Conservation (phyloP, 2,329 filamentous ascomycete species). For the Talaromyces sp. region DNA sequence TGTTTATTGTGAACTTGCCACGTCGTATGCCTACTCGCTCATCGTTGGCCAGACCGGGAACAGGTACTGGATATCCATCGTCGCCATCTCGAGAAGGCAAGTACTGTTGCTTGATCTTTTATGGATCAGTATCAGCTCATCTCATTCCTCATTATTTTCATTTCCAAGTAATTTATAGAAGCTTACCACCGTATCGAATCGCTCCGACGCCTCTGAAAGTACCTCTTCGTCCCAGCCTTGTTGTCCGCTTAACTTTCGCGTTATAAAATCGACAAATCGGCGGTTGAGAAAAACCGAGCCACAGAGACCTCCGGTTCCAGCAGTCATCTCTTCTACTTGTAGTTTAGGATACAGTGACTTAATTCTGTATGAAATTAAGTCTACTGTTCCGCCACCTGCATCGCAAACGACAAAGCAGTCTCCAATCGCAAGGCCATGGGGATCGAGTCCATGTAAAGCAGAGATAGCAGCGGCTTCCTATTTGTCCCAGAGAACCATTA, state of each 20-base stretch:
- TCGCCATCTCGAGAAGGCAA: neutral
- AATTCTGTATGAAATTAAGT: conserved; percentile 97
- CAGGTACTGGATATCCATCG: neutral
- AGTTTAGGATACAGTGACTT: conserved; percentile 93
- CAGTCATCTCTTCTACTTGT: conserved; percentile 93
- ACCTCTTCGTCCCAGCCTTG: neutral
- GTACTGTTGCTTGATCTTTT: conserved; percentile 1
- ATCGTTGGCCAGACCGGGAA: neutral
- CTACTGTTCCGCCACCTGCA: conserved; percentile 95
- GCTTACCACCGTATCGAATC: neutral
- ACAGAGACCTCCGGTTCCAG: conserved; percentile 94
- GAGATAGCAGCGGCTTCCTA: conserved; percentile 95
- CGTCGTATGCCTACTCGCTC: neutral
- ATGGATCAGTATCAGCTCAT: neutral
- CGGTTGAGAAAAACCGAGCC: conserved; percentile 94
- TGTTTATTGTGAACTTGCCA: neutral
- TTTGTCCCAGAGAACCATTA: conserved; percentile 66
- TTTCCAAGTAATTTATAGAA: neutral
- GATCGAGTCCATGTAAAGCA: conserved; percentile 73
- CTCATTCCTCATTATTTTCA: neutral
- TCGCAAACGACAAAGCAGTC: conserved; percentile 96
- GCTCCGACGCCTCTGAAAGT: neutral
- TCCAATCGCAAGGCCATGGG: conserved; percentile 92
- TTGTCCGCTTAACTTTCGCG: neutral
- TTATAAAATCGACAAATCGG: conserved; percentile 88